A percentile compares a stretch with the other conserved stretches of the same genome.
Conservation (phyloP, 1,139 yeast genomes). For the Kluyveromyces sp. region DNA sequence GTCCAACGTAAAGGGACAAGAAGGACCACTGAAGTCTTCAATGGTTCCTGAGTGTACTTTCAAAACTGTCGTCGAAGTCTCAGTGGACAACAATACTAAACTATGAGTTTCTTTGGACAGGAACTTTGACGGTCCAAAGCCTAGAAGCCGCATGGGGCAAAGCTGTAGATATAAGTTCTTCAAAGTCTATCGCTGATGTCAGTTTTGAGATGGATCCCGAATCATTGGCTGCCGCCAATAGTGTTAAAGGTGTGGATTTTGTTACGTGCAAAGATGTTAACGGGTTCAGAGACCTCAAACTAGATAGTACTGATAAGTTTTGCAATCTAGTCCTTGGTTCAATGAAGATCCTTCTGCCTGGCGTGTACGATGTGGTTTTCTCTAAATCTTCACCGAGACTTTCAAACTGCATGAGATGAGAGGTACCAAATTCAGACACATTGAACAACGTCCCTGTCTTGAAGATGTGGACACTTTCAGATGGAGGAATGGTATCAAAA, state of each 20-base stretch:
- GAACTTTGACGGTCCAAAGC: slow-evolving; percentile 31
- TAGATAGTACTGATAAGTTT: slow-evolving; percentile 54
- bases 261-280: slow-evolving; percentile 39
- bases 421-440: slow-evolving; percentile 55
- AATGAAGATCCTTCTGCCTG: slow-evolving; percentile 28
- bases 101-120: slow-evolving; percentile 38
- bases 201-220: slow-evolving; percentile 19
- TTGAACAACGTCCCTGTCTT: slow-evolving; percentile 72
- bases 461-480: slow-evolving; percentile 50
- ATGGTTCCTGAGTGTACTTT: slow-evolving; percentile 43
- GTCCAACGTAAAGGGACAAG: slow-evolving; percentile 37
- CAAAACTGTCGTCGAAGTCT: slow-evolving; percentile 21
- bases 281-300: slow-evolving; percentile 51
- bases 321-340: slow-evolving; percentile 35
- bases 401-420: slow-evolving; percentile 66
- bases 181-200: slow-evolving; percentile 19
- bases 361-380: slow-evolving; percentile 28
- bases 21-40: slow-evolving; percentile 64
- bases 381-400: slow-evolving; percentile 49
- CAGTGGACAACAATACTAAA: slow-evolving; percentile 32
- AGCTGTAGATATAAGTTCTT: slow-evolving; percentile 20
- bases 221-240: slow-evolving; percentile 12
- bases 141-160: slow-evolving; percentile 22
- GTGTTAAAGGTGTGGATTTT: slow-evolving; percentile 19
- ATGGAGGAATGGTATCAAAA: slow-evolving; percentile 67